Percentiles rank a stretch among this genome's conserved stretches.
Conservation (phyloP, 176 grass and related monocot genomes). For the Hsuehochloa calcarea region DNA sequence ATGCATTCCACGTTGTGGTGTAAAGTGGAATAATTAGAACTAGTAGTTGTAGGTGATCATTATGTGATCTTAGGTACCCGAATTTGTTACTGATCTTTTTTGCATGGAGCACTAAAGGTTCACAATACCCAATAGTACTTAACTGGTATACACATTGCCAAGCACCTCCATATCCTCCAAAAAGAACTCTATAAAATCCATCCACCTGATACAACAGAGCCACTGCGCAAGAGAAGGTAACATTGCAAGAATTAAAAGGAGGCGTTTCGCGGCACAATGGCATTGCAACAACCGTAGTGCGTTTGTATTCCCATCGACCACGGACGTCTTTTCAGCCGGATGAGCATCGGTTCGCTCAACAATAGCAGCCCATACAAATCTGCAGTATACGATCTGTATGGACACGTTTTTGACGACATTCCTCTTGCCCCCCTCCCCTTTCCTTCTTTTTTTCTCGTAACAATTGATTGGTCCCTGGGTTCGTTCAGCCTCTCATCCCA, state of each 20-base stretch:
- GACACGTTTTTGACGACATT: neutral
- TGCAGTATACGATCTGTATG: neutral
- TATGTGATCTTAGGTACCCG: no score
- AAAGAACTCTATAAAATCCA: neutral
- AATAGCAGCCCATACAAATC: neutral
- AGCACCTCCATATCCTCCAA: no score
- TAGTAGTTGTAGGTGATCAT: no score
- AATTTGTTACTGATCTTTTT: no score
- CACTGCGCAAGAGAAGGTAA: neutral
- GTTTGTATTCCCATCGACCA: neutral
- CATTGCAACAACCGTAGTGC: conserved; percentile 15
- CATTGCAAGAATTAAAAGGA: neutral
- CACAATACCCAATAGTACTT: no score
- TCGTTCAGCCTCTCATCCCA: neutral
- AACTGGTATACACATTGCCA: no score
- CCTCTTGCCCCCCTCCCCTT: neutral
- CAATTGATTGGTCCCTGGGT: conserved; percentile 4
- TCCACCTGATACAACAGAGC: neutral
- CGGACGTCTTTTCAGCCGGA: conserved; percentile 21
- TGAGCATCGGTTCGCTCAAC: conserved; percentile 32
- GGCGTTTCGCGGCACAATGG: neutral
- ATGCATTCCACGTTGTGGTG: no score
- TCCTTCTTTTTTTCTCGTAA: neutral
- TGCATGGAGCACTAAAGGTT: no score
- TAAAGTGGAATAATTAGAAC: no score